A percentile compares a stretch with the other conserved stretches of the same genome.
phyloP scores from a whole-genome alignment of 805 yeast genomes.

The Hagleromyces aurorensis region DNA sequence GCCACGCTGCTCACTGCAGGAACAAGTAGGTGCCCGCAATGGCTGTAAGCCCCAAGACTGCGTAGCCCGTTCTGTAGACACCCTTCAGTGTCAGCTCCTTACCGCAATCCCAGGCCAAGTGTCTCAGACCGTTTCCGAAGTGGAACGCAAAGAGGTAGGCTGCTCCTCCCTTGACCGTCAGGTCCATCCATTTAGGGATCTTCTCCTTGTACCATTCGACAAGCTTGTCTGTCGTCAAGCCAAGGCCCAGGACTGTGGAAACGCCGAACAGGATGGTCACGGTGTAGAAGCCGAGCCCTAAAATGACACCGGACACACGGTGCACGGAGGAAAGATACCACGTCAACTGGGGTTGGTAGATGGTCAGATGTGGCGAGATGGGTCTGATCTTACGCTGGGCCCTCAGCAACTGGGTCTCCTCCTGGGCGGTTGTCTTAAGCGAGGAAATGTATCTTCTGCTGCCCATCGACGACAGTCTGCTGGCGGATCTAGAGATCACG shows the following conservation, averaged over 20 bases:
- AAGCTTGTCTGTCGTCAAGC: slow-evolving; percentile 30
- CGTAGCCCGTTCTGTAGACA: slow-evolving; percentile 87
- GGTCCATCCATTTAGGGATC: slow-evolving; percentile 56
- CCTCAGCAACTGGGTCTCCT: slow-evolving; percentile 61
- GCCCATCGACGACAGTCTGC: slow-evolving; percentile 5
- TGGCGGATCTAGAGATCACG: slow-evolving; percentile 8
- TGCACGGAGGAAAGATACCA: slow-evolving; percentile 74
- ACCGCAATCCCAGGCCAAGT: slow-evolving; percentile 89
- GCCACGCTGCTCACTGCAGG: too few relatives aligned
- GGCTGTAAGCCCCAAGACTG: slow-evolving; percentile 58
- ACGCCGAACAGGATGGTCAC: slow-evolving; percentile 71
- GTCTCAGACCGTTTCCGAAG: slow-evolving; percentile 81
- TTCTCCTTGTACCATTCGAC: slow-evolving; percentile 41
- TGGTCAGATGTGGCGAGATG: slow-evolving; percentile 78
- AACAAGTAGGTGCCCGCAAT: slow-evolving; percentile 52
- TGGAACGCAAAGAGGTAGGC: slow-evolving; percentile 87
- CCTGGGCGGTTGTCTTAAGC: slow-evolving; percentile 27
- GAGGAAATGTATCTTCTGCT: slow-evolving; percentile 8
- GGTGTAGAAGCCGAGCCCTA: slow-evolving; percentile 74
- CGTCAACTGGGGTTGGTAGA: slow-evolving; percentile 88
- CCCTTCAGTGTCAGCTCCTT: slow-evolving; percentile 72
- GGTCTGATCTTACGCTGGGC: slow-evolving; percentile 88
- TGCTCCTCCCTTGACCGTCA: slow-evolving; percentile 57
- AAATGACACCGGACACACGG: slow-evolving; percentile 78
- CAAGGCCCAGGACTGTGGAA: slow-evolving; percentile 52